These are phyloP conservation scores for Amanita jacksonii DNA, from an alignment of 768 basidiomycete species.

Conservation along the genomic window DNA sequence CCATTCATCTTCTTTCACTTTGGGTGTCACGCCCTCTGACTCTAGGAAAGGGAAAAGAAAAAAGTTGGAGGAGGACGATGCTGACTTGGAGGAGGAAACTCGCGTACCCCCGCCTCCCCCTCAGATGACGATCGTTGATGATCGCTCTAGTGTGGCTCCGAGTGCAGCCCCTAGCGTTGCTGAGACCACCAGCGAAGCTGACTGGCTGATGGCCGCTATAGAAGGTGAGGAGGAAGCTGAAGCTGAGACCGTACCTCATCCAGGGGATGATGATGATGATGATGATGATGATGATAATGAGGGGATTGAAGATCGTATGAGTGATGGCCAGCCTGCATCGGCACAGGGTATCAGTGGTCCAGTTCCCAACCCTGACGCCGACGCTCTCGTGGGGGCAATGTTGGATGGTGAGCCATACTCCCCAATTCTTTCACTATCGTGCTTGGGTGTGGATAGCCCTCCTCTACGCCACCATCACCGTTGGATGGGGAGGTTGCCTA, in stretches of 20 bases:
- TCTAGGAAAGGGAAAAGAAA: slow-evolving; percentile 77
- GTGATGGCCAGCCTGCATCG: slow-evolving; percentile 32
- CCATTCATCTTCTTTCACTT: slow-evolving; percentile 41
- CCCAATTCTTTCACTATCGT: slow-evolving; percentile 23
- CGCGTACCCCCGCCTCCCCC: slow-evolving; percentile 62
- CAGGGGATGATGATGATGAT: slow-evolving; percentile 31
- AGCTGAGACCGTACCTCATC: slow-evolving; percentile 30
- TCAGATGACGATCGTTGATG: slow-evolving; percentile 34
- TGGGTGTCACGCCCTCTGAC: slow-evolving; percentile 42
- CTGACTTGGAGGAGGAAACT: slow-evolving; percentile 57
- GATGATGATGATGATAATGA: slow-evolving; percentile 33
- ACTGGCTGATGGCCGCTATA: slow-evolving; percentile 88
- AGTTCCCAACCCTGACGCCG: slow-evolving; percentile 23
- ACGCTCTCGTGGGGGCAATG: slow-evolving; percentile 20
- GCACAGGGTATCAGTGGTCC: slow-evolving; percentile 26
- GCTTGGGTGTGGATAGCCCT: slow-evolving; percentile 39
- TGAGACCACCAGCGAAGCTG: slow-evolving; percentile 69
- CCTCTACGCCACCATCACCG: slow-evolving; percentile 21
- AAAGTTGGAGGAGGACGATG: slow-evolving; percentile 85
- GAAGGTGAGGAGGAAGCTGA: slow-evolving; percentile 58
- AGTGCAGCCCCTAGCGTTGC: slow-evolving; percentile 59
- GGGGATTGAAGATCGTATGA: slow-evolving; percentile 30
- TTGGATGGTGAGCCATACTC: slow-evolving; percentile 45
- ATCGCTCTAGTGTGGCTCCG: slow-evolving; percentile 46
- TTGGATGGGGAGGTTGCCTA: slow-evolving; percentile 32